phyloP scores from a whole-genome alignment of 805 yeast genomes.

The Sugiyamaella valdiviana region DNA sequence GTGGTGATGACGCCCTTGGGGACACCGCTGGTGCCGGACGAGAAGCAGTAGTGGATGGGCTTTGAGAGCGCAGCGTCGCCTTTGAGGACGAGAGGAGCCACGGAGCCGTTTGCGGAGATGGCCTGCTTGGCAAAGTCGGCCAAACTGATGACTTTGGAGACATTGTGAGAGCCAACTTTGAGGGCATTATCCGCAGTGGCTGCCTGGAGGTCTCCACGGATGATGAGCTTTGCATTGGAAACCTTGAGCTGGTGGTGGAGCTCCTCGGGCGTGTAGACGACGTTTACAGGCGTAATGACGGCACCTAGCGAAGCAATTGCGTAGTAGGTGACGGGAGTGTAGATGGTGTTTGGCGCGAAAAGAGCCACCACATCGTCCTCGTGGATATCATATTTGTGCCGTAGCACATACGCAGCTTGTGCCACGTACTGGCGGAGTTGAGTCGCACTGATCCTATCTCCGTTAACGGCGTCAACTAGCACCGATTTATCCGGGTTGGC shows the following conservation, averaged over 20 bases:
- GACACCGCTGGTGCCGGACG: conserved; percentile 43
- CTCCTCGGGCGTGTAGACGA: conserved; percentile 30
- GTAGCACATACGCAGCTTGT: conserved; percentile 21
- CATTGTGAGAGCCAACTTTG: background rate
- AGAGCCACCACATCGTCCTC: conserved; percentile 29
- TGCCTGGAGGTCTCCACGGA: conserved; percentile 15
- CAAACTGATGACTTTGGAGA: background rate
- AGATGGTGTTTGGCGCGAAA: conserved; percentile 27
- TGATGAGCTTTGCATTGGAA: conserved; percentile 19
- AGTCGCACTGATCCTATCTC: conserved; percentile 14
- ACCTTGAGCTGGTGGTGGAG: conserved; percentile 27
- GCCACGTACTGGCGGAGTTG: conserved; percentile 16
- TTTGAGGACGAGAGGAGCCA: background rate
- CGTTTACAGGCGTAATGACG: conserved; percentile 31
- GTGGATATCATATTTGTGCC: conserved; percentile 16
- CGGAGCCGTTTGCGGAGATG: background rate
- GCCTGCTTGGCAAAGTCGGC: background rate
- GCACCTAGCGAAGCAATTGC: conserved; percentile 28
- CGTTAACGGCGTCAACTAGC: conserved; percentile 22
- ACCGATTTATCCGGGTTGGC: conserved; percentile 12
- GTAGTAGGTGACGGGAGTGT: conserved; percentile 27
- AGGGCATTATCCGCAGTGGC: conserved; percentile 9
- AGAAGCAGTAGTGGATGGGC: conserved; percentile 29
- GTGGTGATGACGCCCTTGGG: conserved; percentile 74
- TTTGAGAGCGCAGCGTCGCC: conserved; percentile 2